phyloP scores from a whole-genome alignment of 495 filamentous ascomycete genomes.

The Ramalina intermedia region DNA sequence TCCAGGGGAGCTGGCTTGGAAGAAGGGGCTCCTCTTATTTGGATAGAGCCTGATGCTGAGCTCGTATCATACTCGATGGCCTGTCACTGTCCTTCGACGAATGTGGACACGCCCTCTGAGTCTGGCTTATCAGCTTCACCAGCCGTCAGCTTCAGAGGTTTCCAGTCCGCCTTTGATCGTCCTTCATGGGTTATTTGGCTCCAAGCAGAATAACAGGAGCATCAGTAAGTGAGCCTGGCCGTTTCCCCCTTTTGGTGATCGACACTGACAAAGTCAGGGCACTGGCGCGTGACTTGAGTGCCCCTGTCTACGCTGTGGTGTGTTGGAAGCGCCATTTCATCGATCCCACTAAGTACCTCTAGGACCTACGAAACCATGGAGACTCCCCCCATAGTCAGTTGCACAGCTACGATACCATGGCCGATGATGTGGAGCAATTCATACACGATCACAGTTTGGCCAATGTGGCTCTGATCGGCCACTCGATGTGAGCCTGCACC shows the following conservation, averaged over 20 bases:
- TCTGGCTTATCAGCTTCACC: conserved; percentile 14
- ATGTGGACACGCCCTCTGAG: conserved; percentile 4
- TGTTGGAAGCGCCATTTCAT: conserved; percentile 14
- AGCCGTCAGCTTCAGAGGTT: conserved; percentile 2
- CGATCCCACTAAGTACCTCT: background rate
- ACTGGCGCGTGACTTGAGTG: conserved; percentile 65
- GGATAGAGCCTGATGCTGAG: too few relatives aligned
- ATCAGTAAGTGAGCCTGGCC: conserved; percentile 73
- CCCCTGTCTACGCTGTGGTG: conserved; percentile 74
- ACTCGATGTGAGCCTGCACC: conserved; percentile 62
- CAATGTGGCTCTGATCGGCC: conserved; percentile 67
- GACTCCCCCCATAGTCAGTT: conserved; percentile 61
- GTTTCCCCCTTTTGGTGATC: background rate
- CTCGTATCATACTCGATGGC: too few relatives aligned
- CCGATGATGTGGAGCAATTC: conserved; percentile 73
- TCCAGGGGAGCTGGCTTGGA: too few relatives aligned
- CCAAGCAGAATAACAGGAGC: conserved; percentile 87
- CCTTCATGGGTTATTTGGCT: conserved; percentile 89
- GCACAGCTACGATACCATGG: conserved; percentile 79
- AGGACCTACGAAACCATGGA: conserved; percentile 95
- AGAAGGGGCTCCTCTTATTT: too few relatives aligned
- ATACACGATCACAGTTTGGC: conserved; percentile 57
- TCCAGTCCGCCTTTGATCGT: conserved; percentile 62
- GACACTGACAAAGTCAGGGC: conserved; percentile 37
- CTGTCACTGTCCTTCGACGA: too few relatives aligned